Base-by-base conservation (phyloP, 2,329 filamentous ascomycete species). In the Bipolaris oryzae region DNA sequence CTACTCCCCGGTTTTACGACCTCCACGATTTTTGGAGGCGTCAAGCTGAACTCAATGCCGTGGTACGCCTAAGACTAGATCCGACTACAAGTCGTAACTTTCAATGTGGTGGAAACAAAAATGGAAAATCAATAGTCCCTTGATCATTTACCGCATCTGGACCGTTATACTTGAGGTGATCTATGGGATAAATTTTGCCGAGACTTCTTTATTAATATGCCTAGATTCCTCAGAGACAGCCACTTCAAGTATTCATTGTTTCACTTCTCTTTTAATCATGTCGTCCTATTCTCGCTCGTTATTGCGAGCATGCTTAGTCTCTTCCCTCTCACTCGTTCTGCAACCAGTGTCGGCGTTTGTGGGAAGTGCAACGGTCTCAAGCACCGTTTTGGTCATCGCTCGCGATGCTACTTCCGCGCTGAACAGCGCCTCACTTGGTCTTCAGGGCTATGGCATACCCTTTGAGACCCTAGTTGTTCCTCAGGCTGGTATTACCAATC, bases 361-460 rank as follows among this genome's bases (percentile, higher is more conserved):
- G 38, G 60, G 61, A 20, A 61, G 65, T 28, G 70, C 67, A 11
- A 72, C 70, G 3, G 66, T 75, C 23, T 72, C 69, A 20, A 75
- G 72, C 61, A 86, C 83, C 28, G 79, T 87, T 53, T 75, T 88
- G 42, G 77, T 87, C 46, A 78, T 88, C 60, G 84, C 83, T 38
- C 78, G 80, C 60, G 84, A 87, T 66, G 62, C 77, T 35, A 73
- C 76, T 21, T 78, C 82, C 2, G 82, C 81, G 7, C 74, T 73
- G 16, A 80, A 80, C 25, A 81, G 81, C 11, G 84, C 81, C 9
- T 80, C 78, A 34, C 80, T 80, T 11, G 85, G 85, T 21, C 78
- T 88, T 7, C 82, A 84, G 65, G 84, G 79, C 55, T 87, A 88
- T 64, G 85, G 84, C 31, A 87, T 88, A 59, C 84, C 85, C 1